These are phyloP conservation scores for Solanum medicagineum DNA, from an alignment of 257 asterid species.

Conservation along the genomic window DNA sequence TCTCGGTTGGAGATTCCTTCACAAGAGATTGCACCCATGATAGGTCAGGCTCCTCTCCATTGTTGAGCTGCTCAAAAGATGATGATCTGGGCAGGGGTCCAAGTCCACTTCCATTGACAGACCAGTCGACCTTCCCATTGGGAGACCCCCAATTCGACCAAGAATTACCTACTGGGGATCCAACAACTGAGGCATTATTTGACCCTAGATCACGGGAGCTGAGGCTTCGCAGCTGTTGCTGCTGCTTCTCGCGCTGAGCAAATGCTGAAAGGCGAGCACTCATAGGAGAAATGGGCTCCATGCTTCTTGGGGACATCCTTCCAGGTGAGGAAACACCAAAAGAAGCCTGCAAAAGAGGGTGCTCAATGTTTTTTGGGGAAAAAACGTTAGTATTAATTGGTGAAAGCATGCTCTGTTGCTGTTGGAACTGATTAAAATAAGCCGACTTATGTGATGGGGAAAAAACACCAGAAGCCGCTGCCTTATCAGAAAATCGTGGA, in stretches of 20 bases:
- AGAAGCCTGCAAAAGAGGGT: constrained; percentile 66
- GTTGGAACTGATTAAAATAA: constrained; percentile 60
- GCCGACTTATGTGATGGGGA: constrained; percentile 79
- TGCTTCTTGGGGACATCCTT: constrained; percentile 71
- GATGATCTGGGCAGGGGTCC: constrained; percentile 28
- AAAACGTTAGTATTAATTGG: constrained; percentile 58
- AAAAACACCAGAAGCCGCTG: constrained; percentile 46
- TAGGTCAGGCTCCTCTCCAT: constrained; percentile 68
- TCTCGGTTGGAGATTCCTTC: constrained; percentile 91
- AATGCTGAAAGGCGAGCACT: constrained; percentile 44
- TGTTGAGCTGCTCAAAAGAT: constrained; percentile 13
- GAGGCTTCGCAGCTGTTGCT: constrained; percentile 53
- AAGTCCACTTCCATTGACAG: constrained; percentile 45
- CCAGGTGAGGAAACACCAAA: constrained; percentile 68
- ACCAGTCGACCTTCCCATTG: constrained; percentile 59
- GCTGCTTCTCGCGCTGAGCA: constrained; percentile 64
- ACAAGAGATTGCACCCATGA: constrained; percentile 97
- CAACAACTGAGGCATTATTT: constrained; percentile 21
- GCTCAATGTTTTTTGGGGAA: constrained; percentile 67
- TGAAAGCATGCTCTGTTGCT: constrained; percentile 60
- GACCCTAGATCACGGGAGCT: constrained; percentile 58
- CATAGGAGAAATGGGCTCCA: constrained; percentile 79
- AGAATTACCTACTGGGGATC: constrained; percentile 33
- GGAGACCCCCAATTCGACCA: constrained; percentile 79
- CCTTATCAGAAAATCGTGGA: constrained; percentile 68